Evolutionary conservation across 352 stramenopile genomes (phyloP), one percentile per base, ranked within the genome.

Genomic region (Globisporangium rhizosaccharum): DNA sequence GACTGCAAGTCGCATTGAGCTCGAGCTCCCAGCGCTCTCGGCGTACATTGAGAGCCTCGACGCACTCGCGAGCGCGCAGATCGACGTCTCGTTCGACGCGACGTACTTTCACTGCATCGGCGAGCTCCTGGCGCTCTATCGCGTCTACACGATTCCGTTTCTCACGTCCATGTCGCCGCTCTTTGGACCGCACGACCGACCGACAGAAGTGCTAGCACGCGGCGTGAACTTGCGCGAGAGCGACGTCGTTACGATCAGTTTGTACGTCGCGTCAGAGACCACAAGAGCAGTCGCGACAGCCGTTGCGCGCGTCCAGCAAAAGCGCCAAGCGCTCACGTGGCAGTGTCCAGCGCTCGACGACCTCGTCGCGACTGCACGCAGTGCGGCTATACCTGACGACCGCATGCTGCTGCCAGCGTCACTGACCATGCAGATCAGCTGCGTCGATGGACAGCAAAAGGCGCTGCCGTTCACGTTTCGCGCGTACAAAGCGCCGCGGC

Each of bases 61-160:
- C 0, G 48, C 36, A 7, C 51, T 90, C 10, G 69, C 60, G 33
- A 71, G 62, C 10, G 67, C 58, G 2, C 57, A 61, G 15, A 30
- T 90, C 18, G 78, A 88, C 2, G 4, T 88, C 1, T 87, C 81
- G 0, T 88, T 90, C 50, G 78, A 90, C 56, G 51, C 51, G 6
- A 48, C 56, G 14, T 67, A 73, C 48, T 90, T 86, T 53, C 69
- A 87, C 49, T 52, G 59, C 1, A 59, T 77, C 11, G 76, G 81
- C 2, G 66, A 87, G 28, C 56, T 90, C 3, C 58, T 82, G 33
- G 45, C 72, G 10, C 71, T 78, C 23, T 88, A 85, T 36, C 60
- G 53, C 3, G 69, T 87, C 4, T 88, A 88, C 62, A 86, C 78
- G 37, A 75, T 90, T 20, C 79, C 81, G 2, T 63, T 76, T 12